Evolutionary conservation across 2,329 filamentous ascomycete species (phyloP), one percentile per base, ranked within the genome.

Genomic region (Alternaria sp.): DNA sequence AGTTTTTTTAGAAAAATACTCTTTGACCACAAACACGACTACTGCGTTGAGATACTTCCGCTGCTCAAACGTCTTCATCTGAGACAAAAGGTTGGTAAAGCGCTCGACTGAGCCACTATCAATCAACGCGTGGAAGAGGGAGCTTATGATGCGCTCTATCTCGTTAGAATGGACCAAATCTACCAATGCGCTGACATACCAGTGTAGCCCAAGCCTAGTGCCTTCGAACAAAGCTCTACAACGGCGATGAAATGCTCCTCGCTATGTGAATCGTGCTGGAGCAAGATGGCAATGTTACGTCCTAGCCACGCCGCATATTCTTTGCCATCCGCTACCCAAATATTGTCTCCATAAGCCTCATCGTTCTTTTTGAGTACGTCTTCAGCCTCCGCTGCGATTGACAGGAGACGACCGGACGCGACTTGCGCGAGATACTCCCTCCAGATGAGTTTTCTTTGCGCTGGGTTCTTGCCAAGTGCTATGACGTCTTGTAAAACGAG

Each of bases 291-390:
- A 49, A 95, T 81, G 71, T 88, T 91, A 13, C 76, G 77, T 2
- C 88, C 90, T 37, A 97, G 76, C 93, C 93, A 97, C 29, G 78
- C 77, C 11, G 86, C 84, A 77, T 91, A 96, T 17, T 83, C 74
- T 26, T 80, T 80, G 3, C 89, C 89, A 62, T 88, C 84, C 0
- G 86, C 82, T 33, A 91, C 70, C 91, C 92, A 96, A 1, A 74
- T 70, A 5, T 58, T 51, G 11, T 65, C 63, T 21, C 69, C 72
- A 17, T 55, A 65, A 0, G 13, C 11, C 1, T 46, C 42, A 13
- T 54, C 42, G 3, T 68, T 65, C 21, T 78, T 71, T 52, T 80
- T 82, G 8, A 84, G 71, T 2, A 83, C 66, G 26, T 82, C 78
- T 51, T 86, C 81, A 5, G 87, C 88, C 74, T 90, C 86, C 24